Evolutionary conservation across 768 basidiomycete species (phyloP).

Genomic region (Galerina marginata): DNA sequence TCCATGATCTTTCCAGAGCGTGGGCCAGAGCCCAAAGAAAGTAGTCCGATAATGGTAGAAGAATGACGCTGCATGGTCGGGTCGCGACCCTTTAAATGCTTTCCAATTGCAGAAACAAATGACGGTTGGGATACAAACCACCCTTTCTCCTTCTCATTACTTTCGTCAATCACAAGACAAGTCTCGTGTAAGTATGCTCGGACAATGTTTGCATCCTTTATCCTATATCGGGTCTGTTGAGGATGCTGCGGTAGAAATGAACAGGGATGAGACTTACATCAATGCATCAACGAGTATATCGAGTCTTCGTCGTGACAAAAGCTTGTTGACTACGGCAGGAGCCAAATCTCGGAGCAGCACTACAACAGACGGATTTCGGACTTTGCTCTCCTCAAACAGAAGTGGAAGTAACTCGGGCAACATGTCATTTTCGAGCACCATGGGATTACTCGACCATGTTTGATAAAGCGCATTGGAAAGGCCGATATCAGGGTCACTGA

Average conservation of each 20-base stretch:
- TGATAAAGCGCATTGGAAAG: not conserved
- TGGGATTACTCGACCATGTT: constrained; percentile 1
- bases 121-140: not conserved
- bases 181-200: not conserved
- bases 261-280: not conserved
- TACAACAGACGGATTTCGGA: not conserved
- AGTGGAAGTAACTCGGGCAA: constrained; percentile 3
- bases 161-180: not conserved
- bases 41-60: not conserved
- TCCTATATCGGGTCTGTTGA: not conserved
- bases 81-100: not conserved
- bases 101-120: not conserved
- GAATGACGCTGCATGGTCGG: not conserved
- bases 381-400: not conserved
- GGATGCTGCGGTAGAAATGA: not conserved
- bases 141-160: not conserved
- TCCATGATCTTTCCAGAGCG: constrained; percentile 1
- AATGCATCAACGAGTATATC: constrained; percentile 1
- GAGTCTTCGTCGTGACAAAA: not conserved
- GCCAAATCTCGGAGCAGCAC: not conserved
- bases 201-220: not conserved
- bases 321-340: not conserved
- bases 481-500: constrained; percentile 1
- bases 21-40: not conserved
- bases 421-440: not conserved